Evolutionary conservation across 2,329 filamentous ascomycete genomes (phyloP).

Genomic region (Emericellopsis cladophorae): DNA sequence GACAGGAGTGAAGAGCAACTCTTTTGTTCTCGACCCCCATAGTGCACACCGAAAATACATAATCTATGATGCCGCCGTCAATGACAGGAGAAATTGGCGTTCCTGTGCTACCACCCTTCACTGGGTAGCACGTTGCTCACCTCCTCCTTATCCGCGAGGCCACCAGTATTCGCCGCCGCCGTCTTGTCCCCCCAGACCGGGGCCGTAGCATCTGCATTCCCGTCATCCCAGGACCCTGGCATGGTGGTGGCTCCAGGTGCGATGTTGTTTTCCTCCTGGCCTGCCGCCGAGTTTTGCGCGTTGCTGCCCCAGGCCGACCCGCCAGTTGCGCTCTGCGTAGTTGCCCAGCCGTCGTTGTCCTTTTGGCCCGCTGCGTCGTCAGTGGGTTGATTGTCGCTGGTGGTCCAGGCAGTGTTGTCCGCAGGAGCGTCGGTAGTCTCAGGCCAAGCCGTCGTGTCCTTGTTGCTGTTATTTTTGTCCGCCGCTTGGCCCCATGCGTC

Average conservation of each 20-base stretch:
- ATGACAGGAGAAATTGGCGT: neutral
- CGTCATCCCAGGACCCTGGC: conserved; percentile 17
- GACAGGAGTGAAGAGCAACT: no score
- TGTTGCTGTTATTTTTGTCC: neutral
- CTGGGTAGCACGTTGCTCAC: neutral
- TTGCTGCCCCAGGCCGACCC: neutral
- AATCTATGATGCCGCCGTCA: no score
- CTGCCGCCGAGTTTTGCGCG: neutral
- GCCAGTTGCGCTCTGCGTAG: neutral
- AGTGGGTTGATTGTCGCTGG: conserved; percentile 3
- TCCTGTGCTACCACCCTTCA: neutral
- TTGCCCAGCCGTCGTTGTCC: neutral
- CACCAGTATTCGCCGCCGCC: conserved; percentile 17
- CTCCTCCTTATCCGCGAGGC: conserved; percentile 6
- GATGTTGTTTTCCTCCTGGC: conserved; percentile 4
- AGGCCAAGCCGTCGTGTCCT: neutral
- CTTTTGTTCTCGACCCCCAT: no score
- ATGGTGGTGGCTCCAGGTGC: conserved; percentile 12
- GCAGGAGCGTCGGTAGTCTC: neutral
- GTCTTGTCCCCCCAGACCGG: conserved; percentile 16
- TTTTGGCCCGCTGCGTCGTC: neutral
- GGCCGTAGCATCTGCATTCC: conserved; percentile 1
- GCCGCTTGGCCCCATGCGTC: neutral
- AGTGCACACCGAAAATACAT: no score
- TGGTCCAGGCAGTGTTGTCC: neutral